Conservation (phyloP, 2,329 filamentous ascomycete genomes). For the Periconia sp. region DNA sequence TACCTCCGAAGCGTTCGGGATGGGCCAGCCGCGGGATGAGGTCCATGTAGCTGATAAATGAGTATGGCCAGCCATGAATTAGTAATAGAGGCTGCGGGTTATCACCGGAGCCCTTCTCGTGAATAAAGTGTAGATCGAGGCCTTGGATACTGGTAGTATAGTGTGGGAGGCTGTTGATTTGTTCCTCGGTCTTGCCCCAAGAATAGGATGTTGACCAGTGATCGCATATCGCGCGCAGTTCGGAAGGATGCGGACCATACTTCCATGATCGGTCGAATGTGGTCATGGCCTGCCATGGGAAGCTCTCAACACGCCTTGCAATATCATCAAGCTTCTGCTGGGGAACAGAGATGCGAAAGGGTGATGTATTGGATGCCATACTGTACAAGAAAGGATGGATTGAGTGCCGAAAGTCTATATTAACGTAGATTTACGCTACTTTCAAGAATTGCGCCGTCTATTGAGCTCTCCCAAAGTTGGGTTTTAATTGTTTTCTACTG, state of each 20-base stretch:
- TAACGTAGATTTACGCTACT: too few species aligned
- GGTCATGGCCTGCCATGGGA: too few species aligned
- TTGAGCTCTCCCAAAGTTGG: too few species aligned
- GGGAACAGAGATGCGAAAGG: too few species aligned
- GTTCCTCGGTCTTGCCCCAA: slow-evolving; percentile 10
- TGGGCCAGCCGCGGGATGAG: slow-evolving; percentile 10
- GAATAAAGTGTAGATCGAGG: slow-evolving; percentile 12
- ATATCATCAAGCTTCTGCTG: too few species aligned
- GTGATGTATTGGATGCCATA: too few species aligned
- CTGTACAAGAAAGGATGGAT: too few species aligned
- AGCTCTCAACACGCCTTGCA: too few species aligned
- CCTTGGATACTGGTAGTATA: slow-evolving; percentile 12
- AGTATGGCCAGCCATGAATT: slow-evolving; percentile 15
- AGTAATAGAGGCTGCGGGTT: slow-evolving; percentile 11
- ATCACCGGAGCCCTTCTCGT: slow-evolving; percentile 8
- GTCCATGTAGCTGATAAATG: slow-evolving; percentile 12
- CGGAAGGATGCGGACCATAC: slow-evolving; percentile 8
- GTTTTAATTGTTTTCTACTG: too few species aligned
- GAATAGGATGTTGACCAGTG: slow-evolving; percentile 7
- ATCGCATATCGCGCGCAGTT: slow-evolving; percentile 4
- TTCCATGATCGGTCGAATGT: too few species aligned
- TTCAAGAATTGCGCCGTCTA: too few species aligned
- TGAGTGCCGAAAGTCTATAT: too few species aligned
- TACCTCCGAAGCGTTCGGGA: slow-evolving; percentile 5
- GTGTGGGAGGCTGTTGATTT: slow-evolving; percentile 14